Percentiles rank a stretch among this genome's conserved stretches.
These are phyloP conservation scores for Phaeophleospora eucalypticola DNA, from an alignment of 2,329 filamentous ascomycete genomes.

Conservation along the genomic window DNA sequence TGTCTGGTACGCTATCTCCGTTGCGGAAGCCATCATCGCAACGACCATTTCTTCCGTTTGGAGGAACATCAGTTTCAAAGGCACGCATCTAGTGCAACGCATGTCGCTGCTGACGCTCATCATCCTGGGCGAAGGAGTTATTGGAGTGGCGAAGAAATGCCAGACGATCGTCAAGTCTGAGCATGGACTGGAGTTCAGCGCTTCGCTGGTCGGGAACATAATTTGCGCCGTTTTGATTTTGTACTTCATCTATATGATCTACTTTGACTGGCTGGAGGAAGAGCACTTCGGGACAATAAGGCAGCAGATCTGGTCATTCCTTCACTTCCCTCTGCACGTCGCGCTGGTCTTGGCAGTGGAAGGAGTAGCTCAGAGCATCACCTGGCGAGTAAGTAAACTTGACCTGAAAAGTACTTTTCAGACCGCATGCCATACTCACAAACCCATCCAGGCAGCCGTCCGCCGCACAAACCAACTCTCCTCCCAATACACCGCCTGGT, in stretches of 20 bases:
- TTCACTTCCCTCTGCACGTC: slow-evolving; percentile 27
- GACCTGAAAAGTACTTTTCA: no score
- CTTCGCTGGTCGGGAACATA: slow-evolving; percentile 32
- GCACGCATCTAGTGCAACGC: slow-evolving; percentile 36
- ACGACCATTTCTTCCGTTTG: slow-evolving; percentile 31
- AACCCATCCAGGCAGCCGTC: neutral
- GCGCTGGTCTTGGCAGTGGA: slow-evolving; percentile 16
- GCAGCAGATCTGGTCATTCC: slow-evolving; percentile 22
- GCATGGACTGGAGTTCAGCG: slow-evolving; percentile 13
- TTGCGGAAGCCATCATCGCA: slow-evolving; percentile 31
- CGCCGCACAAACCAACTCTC: neutral
- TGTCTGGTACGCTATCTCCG: slow-evolving; percentile 50
- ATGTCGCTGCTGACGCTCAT: slow-evolving; percentile 39
- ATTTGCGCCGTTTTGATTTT: slow-evolving; percentile 33
- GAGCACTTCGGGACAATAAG: slow-evolving; percentile 23
- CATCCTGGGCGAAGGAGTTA: slow-evolving; percentile 39
- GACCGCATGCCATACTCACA: slow-evolving; percentile 7
- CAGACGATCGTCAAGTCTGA: slow-evolving; percentile 32
- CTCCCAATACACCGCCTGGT: neutral
- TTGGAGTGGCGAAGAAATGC: slow-evolving; percentile 34
- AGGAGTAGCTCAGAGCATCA: slow-evolving; percentile 31
- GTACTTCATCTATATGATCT: slow-evolving; percentile 27
- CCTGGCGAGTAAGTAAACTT: slow-evolving; percentile 27
- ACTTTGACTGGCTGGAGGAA: slow-evolving; percentile 24
- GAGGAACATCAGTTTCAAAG: slow-evolving; percentile 36